Evolutionary conservation across 495 filamentous ascomycete species (phyloP).

Genomic region (Penicillium pancosmium): DNA sequence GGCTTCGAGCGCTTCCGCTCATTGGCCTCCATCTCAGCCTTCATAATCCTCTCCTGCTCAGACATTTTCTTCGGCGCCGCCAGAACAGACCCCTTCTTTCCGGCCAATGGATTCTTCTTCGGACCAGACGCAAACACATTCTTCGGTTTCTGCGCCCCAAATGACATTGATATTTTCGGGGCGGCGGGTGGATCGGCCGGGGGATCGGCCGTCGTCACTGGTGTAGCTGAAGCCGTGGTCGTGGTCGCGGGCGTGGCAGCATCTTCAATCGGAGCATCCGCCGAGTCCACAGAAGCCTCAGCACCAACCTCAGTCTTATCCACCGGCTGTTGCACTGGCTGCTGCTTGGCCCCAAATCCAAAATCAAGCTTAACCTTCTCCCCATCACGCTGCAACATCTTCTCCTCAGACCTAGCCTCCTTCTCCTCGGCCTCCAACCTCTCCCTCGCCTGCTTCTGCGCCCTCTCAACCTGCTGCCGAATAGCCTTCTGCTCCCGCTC

Average conservation of each 20-base stretch:
- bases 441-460: conserved; percentile 52
- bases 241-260: conserved; percentile 23
- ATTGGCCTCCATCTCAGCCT: conserved; percentile 70
- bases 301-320: conserved; percentile 9
- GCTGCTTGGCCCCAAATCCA: conserved; percentile 49
- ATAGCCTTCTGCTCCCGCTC: conserved; percentile 82
- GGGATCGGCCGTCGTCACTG: background rate
- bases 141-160: conserved; percentile 65
- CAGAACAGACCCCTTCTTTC: conserved; percentile 62
- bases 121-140: conserved; percentile 75
- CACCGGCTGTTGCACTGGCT: conserved; percentile 30
- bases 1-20: conserved; percentile 63
- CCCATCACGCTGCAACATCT: conserved; percentile 67
- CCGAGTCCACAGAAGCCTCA: background rate
- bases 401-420: conserved; percentile 29
- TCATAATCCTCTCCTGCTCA: conserved; percentile 91
- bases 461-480: conserved; percentile 75
- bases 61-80: conserved; percentile 76
- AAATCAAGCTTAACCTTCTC: conserved; percentile 84
- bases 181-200: conserved; percentile 23
- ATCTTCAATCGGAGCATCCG: conserved; percentile 26
- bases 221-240: conserved; percentile 19
- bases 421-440: conserved; percentile 47
- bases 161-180: conserved; percentile 59
- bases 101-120: conserved; percentile 66